Conservation (phyloP, 257 asterid genomes). For the Solanum acaule region DNA sequence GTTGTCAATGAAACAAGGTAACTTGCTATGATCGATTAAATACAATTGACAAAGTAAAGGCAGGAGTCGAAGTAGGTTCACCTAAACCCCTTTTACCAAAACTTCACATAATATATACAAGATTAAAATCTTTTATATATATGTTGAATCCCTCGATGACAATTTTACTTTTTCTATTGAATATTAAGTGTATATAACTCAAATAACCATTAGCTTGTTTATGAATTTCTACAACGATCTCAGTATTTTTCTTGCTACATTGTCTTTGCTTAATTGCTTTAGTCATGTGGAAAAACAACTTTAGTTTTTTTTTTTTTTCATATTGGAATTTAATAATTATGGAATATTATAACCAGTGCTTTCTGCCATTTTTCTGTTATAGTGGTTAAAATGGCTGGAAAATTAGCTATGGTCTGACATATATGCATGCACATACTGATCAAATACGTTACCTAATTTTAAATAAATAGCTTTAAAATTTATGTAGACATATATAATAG, state of each 20-base stretch:
- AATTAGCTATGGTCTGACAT: neutral
- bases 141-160: neutral
- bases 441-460: slow-evolving; percentile 4
- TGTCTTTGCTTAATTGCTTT: neutral
- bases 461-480: slow-evolving; percentile 1
- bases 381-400: neutral
- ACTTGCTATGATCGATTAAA: neutral
- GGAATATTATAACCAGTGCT: neutral
- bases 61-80: rapidly evolving
- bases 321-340: neutral
- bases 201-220: too few species aligned
- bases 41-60: neutral
- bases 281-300: neutral
- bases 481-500: neutral
- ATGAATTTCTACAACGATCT: neutral
- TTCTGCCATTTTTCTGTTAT: neutral
- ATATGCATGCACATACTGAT: neutral
- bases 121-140: neutral
- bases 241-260: neutral
- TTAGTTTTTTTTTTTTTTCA: too few species aligned
- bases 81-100: rapidly evolving
- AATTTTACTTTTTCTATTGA: rapidly evolving
- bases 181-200: neutral
- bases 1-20: neutral
- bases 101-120: neutral